Evolutionary conservation across 2,329 filamentous ascomycete genomes (phyloP).

Genomic region (Colletotrichum coccodes): DNA sequence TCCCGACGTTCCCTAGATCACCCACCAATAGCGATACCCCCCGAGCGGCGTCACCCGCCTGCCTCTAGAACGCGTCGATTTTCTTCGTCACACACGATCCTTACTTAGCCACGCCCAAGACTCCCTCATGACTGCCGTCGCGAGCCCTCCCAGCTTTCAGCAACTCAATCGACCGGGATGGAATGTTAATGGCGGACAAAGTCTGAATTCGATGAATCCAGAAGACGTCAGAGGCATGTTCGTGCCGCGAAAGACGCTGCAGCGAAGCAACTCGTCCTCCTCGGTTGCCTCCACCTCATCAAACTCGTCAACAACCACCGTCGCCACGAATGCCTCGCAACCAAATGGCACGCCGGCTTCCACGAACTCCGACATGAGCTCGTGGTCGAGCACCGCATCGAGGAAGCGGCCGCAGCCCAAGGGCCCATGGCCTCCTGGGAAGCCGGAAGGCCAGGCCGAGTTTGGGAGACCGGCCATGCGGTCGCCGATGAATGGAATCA

Average conservation of each 20-base stretch:
- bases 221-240: slow-evolving; percentile 91
- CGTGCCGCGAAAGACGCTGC: slow-evolving; percentile 86
- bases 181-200: slow-evolving; percentile 66
- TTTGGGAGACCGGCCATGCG: slow-evolving; percentile 57
- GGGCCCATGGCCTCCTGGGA: slow-evolving; percentile 59
- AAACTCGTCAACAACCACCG: slow-evolving; percentile 69
- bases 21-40: background rate
- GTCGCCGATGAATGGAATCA: slow-evolving; percentile 34
- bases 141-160: slow-evolving; percentile 71
- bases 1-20: slow-evolving; percentile 13
- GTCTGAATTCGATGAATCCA: slow-evolving; percentile 75
- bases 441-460: slow-evolving; percentile 59
- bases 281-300: slow-evolving; percentile 78
- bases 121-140: slow-evolving; percentile 74
- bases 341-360: slow-evolving; percentile 68
- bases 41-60: slow-evolving; percentile 16
- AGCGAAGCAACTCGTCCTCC: slow-evolving; percentile 90
- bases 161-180: slow-evolving; percentile 74
- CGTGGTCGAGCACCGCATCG: slow-evolving; percentile 60
- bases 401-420: slow-evolving; percentile 65
- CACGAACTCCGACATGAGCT: slow-evolving; percentile 57
- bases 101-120: slow-evolving; percentile 26
- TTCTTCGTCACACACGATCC: background rate
- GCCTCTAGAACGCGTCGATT: background rate
- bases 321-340: slow-evolving; percentile 69